These are phyloP conservation scores for Arachnomyces sp. DNA, from an alignment of 2,329 filamentous ascomycete species.

Conservation along the genomic window DNA sequence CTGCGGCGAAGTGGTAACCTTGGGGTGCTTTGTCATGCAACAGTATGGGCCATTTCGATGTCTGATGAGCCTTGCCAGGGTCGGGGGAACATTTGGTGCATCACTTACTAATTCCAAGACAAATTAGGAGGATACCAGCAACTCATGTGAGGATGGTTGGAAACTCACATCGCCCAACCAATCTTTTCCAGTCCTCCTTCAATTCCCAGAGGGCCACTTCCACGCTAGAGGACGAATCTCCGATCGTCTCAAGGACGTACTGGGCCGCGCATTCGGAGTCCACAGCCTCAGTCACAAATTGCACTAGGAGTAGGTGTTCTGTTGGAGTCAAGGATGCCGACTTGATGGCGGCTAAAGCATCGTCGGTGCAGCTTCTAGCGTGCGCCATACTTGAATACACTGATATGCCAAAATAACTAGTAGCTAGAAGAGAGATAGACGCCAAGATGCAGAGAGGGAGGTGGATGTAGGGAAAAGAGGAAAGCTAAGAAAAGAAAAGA, in stretches of 20 bases:
- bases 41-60: slow-evolving; percentile 1
- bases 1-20: background rate
- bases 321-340: slow-evolving; percentile 1
- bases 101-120: background rate
- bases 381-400: no score
- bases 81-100: background rate
- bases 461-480: no score
- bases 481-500: no score
- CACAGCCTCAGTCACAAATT: slow-evolving; percentile 2
- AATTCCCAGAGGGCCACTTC: background rate
- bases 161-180: background rate
- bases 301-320: background rate
- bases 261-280: slow-evolving; percentile 1
- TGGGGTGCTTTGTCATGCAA: background rate
- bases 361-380: no score
- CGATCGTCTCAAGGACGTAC: background rate
- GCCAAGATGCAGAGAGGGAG: no score
- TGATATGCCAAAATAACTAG: no score
- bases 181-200: background rate
- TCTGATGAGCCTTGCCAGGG: background rate
- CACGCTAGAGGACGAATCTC: background rate
- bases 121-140: no score
- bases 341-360: slow-evolving; percentile 1
- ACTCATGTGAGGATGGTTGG: no score
- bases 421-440: no score